Percentiles rank a stretch among this genome's conserved stretches.
Conservation (phyloP, 2,329 filamentous ascomycete genomes). For the Fusarium denticulatum region DNA sequence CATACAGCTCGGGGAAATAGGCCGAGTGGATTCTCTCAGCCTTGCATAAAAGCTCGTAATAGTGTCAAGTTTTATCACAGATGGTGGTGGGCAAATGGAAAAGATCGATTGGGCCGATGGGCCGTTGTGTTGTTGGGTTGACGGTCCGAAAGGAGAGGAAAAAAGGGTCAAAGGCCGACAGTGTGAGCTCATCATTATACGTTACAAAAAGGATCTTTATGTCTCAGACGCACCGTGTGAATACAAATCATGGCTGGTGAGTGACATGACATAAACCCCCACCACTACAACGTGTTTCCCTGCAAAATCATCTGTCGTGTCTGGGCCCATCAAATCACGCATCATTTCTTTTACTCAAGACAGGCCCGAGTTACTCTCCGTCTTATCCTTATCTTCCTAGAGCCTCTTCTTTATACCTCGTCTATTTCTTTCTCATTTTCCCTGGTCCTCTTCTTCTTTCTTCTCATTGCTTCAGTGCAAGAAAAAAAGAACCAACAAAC, state of each 20-base stretch:
- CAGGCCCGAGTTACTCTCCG: slow-evolving; percentile 29
- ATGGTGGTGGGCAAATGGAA: slow-evolving; percentile 30
- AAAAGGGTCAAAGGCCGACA: not conserved
- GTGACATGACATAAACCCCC: slow-evolving; percentile 43
- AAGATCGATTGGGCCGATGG: slow-evolving; percentile 39
- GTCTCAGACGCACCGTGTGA: slow-evolving; percentile 2
- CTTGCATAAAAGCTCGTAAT: slow-evolving; percentile 35
- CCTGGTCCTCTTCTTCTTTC: slow-evolving; percentile 13
- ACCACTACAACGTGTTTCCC: slow-evolving; percentile 42
- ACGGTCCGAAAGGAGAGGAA: slow-evolving; percentile 34
- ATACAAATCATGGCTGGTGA: slow-evolving; percentile 16
- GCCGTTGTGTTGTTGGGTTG: slow-evolving; percentile 35
- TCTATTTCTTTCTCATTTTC: slow-evolving; percentile 14
- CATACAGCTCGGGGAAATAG: slow-evolving; percentile 25
- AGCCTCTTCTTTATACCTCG: slow-evolving; percentile 26
- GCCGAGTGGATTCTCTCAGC: slow-evolving; percentile 31
- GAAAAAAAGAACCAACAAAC: slow-evolving; percentile 7
- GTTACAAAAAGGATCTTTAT: not conserved
- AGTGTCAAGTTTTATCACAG: slow-evolving; percentile 24
- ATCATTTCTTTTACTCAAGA: slow-evolving; percentile 40
- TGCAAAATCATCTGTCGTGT: slow-evolving; percentile 36
- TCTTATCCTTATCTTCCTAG: slow-evolving; percentile 32
- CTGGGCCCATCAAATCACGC: slow-evolving; percentile 46
- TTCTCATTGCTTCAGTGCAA: slow-evolving; percentile 27
- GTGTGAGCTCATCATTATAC: slow-evolving; percentile 21